Percentiles rank a stretch among this genome's conserved stretches.
These are phyloP conservation scores for Colletotrichum agaves DNA, from an alignment of 2,329 filamentous ascomycete species.

Conservation along the genomic window DNA sequence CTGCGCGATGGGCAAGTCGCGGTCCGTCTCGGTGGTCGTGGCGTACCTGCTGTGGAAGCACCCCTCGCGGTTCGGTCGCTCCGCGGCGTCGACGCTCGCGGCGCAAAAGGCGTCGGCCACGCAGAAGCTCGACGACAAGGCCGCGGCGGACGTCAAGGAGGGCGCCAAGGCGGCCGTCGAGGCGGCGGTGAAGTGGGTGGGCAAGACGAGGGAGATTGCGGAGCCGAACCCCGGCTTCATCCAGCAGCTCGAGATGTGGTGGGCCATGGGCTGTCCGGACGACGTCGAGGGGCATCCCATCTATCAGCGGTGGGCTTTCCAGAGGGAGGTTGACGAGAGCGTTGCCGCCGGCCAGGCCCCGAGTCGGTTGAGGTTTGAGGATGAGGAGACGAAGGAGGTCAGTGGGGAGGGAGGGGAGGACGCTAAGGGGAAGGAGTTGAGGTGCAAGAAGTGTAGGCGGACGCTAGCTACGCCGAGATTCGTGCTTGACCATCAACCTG, in stretches of 20 bases:
- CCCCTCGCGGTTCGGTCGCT: slow-evolving; percentile 61
- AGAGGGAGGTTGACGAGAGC: slow-evolving; percentile 64
- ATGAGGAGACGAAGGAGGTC: slow-evolving; percentile 63
- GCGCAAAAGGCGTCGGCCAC: slow-evolving; percentile 22
- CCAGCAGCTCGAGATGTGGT: slow-evolving; percentile 86
- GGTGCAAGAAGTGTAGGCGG: slow-evolving; percentile 91
- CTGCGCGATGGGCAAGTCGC: slow-evolving; percentile 96
- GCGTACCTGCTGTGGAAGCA: slow-evolving; percentile 84
- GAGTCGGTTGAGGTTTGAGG: slow-evolving; percentile 84
- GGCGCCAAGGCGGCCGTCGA: slow-evolving; percentile 60
- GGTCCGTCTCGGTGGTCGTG: slow-evolving; percentile 84
- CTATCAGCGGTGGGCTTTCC: slow-evolving; percentile 80
- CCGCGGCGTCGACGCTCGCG: slow-evolving; percentile 53
- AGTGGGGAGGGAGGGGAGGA: slow-evolving; percentile 17
- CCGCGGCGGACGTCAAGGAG: slow-evolving; percentile 43
- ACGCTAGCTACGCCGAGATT: slow-evolving; percentile 68
- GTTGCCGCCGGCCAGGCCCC: slow-evolving; percentile 83
- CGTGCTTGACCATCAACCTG: slow-evolving; percentile 70
- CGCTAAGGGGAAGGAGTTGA: slow-evolving; percentile 66
- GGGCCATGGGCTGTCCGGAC: slow-evolving; percentile 83
- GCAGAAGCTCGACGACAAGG: slow-evolving; percentile 33
- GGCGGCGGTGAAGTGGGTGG: slow-evolving; percentile 76
- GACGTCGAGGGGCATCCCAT: slow-evolving; percentile 72
- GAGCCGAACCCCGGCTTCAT: slow-evolving; percentile 95
- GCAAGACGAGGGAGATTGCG: slow-evolving; percentile 77